These are phyloP conservation scores for Morella rubra DNA, from an alignment of 306 rosid species.

Conservation along the genomic window DNA sequence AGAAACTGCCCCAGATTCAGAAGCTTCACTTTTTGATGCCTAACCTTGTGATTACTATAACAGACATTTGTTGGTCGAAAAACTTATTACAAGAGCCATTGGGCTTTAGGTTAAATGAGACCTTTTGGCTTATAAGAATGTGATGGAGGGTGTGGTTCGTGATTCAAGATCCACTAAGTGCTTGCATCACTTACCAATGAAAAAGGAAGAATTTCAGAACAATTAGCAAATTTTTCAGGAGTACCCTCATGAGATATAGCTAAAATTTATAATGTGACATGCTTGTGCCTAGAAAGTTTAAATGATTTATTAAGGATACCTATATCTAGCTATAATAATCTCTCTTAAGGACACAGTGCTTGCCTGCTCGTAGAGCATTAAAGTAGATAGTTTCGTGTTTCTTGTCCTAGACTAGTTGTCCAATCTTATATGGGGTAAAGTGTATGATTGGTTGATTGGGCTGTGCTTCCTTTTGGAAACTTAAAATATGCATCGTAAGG, in stretches of 20 bases:
- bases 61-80: background rate
- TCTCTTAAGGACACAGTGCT: no score
- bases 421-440: no score
- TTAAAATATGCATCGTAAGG: background rate
- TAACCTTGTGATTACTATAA: background rate
- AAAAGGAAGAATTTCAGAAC: background rate
- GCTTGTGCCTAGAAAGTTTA: no score
- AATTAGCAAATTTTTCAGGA: background rate
- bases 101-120: background rate
- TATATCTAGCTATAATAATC: no score
- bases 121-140: background rate
- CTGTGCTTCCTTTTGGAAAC: background rate
- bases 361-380: no score
- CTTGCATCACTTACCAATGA: background rate
- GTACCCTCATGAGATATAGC: background rate
- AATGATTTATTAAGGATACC: no score
- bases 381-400: no score
- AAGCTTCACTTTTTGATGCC: constrained; percentile 16
- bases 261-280: constrained; percentile 3
- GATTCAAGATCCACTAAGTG: background rate
- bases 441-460: no score
- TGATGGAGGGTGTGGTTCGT: background rate
- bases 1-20: constrained; percentile 14
- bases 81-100: background rate
- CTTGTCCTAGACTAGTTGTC: no score